phyloP scores from a whole-genome alignment of 2,329 filamentous ascomycete genomes.

The Aphanoascus verrucosus region DNA sequence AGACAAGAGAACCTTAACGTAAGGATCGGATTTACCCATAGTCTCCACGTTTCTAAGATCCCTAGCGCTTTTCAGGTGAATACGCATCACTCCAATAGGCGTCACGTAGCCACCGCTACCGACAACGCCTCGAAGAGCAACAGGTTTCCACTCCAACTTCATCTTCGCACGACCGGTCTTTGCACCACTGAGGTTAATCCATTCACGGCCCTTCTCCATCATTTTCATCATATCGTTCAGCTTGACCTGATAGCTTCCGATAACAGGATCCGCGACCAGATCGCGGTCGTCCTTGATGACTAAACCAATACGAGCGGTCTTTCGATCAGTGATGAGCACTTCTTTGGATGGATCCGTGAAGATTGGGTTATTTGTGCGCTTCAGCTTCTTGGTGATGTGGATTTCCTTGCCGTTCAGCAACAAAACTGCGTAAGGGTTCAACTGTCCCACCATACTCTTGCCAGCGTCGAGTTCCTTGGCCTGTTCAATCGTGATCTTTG shows the following conservation, averaged over 20 bases:
- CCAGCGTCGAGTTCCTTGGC: slow-evolving; percentile 89
- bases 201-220: slow-evolving; percentile 87
- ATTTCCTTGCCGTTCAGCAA: slow-evolving; percentile 88
- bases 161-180: slow-evolving; percentile 82
- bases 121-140: slow-evolving; percentile 67
- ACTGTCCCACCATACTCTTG: slow-evolving; percentile 80
- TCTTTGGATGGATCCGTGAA: slow-evolving; percentile 91
- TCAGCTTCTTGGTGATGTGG: slow-evolving; percentile 80
- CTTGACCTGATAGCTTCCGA: slow-evolving; percentile 92
- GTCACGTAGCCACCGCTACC: slow-evolving; percentile 80
- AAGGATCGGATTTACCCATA: slow-evolving; percentile 93
- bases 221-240: slow-evolving; percentile 85
- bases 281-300: slow-evolving; percentile 95
- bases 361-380: slow-evolving; percentile 94
- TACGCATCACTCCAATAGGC: slow-evolving; percentile 86
- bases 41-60: slow-evolving; percentile 87
- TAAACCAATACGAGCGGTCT: slow-evolving; percentile 77
- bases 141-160: slow-evolving; percentile 88
- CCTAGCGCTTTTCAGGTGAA: slow-evolving; percentile 76
- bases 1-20: slow-evolving; percentile 76
- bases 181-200: slow-evolving; percentile 78
- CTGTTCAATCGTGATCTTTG: slow-evolving; percentile 85
- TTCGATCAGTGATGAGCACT: slow-evolving; percentile 86
- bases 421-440: slow-evolving; percentile 83
- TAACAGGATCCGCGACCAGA: slow-evolving; percentile 64